phyloP scores from a whole-genome alignment of 2,329 filamentous ascomycete species.

The Arthrobotrys sinensis region DNA sequence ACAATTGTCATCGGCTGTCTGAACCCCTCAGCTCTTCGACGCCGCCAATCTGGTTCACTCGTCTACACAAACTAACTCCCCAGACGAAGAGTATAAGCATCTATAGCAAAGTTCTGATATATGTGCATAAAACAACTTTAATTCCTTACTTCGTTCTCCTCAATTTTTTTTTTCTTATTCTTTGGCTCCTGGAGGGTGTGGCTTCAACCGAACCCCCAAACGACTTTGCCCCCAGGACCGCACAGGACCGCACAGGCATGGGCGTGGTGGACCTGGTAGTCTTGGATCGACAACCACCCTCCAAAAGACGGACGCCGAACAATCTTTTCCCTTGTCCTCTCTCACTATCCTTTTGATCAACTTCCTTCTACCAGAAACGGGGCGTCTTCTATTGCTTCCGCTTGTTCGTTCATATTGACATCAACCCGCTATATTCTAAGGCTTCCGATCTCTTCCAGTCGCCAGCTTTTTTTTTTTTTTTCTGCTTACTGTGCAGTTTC shows the following conservation, averaged over 20 bases:
- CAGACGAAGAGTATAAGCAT: conserved; percentile 29
- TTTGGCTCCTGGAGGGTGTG: conserved; percentile 49
- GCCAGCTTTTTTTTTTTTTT: conserved; percentile 26
- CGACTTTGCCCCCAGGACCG: conserved; percentile 46
- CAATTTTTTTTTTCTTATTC: conserved; percentile 22
- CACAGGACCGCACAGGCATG: conserved; percentile 34
- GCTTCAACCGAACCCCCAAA: conserved; percentile 48
- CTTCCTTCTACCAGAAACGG: conserved; percentile 48
- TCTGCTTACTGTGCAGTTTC: conserved; percentile 21
- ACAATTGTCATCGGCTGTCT: conserved; percentile 33
- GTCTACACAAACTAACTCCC: conserved; percentile 33
- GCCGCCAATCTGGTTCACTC: conserved; percentile 47
- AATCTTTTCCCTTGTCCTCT: conserved; percentile 43
- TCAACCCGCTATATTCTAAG: conserved; percentile 36
- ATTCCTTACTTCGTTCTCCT: conserved; percentile 39
- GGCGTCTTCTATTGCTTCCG: conserved; percentile 46
- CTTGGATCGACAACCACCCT: conserved; percentile 49
- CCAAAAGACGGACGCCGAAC: conserved; percentile 42
- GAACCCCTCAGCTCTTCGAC: conserved; percentile 49
- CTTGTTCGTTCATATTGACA: conserved; percentile 50
- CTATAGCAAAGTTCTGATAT: conserved; percentile 44
- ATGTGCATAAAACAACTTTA: conserved; percentile 59
- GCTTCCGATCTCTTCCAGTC: conserved; percentile 29
- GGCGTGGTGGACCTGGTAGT: conserved; percentile 34
- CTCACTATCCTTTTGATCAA: conserved; percentile 52